Conservation (phyloP, 495 filamentous ascomycete genomes). For the Trichoderma asperelloides region DNA sequence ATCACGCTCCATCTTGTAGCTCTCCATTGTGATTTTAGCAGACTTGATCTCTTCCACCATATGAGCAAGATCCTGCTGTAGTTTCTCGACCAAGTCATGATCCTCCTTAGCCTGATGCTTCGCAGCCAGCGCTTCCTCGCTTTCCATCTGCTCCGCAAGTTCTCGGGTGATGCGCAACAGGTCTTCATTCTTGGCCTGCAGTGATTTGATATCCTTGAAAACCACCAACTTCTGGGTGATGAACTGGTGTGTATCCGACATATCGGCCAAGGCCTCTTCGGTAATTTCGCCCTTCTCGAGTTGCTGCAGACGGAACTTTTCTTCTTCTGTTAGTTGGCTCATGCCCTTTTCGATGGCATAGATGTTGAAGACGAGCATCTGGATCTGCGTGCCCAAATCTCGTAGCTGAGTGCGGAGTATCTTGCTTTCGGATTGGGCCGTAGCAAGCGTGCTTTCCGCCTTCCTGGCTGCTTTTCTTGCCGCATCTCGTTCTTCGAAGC, state of each 20-base stretch:
- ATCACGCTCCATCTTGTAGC: constrained; percentile 88
- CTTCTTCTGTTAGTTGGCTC: constrained; percentile 56
- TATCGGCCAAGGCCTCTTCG: constrained; percentile 55
- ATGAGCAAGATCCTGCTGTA: constrained; percentile 54
- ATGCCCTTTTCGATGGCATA: constrained; percentile 71
- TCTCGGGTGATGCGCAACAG: constrained; percentile 73
- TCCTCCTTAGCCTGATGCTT: constrained; percentile 61
- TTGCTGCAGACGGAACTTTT: constrained; percentile 57
- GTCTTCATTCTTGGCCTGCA: constrained; percentile 83
- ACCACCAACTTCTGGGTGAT: constrained; percentile 75
- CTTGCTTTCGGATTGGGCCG: constrained; percentile 61
- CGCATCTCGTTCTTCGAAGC: constrained; percentile 48
- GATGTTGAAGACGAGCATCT: constrained; percentile 75
- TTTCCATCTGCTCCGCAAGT: constrained; percentile 82
- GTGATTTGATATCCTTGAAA: constrained; percentile 73
- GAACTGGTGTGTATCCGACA: constrained; percentile 72
- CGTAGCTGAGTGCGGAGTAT: constrained; percentile 82
- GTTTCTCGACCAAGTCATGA: constrained; percentile 59
- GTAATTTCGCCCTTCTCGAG: constrained; percentile 57
- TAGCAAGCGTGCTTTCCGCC: constrained; percentile 62
- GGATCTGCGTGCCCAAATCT: constrained; percentile 81
- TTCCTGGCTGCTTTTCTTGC: constrained; percentile 57
- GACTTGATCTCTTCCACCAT: constrained; percentile 65
- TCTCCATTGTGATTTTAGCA: constrained; percentile 71
- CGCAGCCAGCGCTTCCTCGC: constrained; percentile 67